phyloP scores from a whole-genome alignment of 1,284 basidiomycete species.

The Termitomyces sp. region DNA sequence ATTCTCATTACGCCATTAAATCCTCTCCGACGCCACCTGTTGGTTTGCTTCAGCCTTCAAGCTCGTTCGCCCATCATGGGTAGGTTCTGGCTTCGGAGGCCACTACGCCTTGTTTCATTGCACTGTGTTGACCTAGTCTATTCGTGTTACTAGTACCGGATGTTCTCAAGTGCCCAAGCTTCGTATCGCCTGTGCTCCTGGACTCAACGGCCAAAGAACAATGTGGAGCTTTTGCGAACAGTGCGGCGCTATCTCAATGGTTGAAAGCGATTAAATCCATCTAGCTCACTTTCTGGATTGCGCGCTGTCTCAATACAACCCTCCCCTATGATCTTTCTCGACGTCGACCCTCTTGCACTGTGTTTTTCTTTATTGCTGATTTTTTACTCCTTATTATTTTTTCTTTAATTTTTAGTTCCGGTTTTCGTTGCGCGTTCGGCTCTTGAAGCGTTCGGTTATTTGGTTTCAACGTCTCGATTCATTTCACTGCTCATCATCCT shows the following conservation, averaged over 20 bases:
- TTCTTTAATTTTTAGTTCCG: slow-evolving; percentile 6
- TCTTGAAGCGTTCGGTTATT: not conserved
- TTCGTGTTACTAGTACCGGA: slow-evolving; percentile 37
- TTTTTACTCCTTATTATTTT: slow-evolving; percentile 8
- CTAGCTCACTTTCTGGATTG: not conserved
- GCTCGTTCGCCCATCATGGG: slow-evolving; percentile 64
- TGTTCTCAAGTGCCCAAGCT: slow-evolving; percentile 78
- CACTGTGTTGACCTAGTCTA: slow-evolving; percentile 1
- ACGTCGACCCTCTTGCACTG: slow-evolving; percentile 12
- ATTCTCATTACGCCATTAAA: slow-evolving; percentile 39
- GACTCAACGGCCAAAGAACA: slow-evolving; percentile 56
- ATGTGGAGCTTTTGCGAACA: slow-evolving; percentile 86
- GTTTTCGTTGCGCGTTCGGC: slow-evolving; percentile 1
- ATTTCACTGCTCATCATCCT: not conserved
- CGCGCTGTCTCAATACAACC: not conserved
- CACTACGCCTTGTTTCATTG: slow-evolving; percentile 6
- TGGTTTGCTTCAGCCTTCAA: slow-evolving; percentile 66
- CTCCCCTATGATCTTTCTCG: slow-evolving; percentile 1
- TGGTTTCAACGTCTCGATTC: slow-evolving; percentile 1
- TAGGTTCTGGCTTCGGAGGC: slow-evolving; percentile 34
- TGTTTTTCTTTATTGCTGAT: slow-evolving; percentile 14
- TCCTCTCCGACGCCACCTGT: slow-evolving; percentile 30
- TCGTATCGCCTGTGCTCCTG: slow-evolving; percentile 58
- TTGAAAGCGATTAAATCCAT: slow-evolving; percentile 55
- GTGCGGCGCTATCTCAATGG: slow-evolving; percentile 83